Evolutionary conservation across 345 rosid species (phyloP).

Genomic region (Salix udensis): DNA sequence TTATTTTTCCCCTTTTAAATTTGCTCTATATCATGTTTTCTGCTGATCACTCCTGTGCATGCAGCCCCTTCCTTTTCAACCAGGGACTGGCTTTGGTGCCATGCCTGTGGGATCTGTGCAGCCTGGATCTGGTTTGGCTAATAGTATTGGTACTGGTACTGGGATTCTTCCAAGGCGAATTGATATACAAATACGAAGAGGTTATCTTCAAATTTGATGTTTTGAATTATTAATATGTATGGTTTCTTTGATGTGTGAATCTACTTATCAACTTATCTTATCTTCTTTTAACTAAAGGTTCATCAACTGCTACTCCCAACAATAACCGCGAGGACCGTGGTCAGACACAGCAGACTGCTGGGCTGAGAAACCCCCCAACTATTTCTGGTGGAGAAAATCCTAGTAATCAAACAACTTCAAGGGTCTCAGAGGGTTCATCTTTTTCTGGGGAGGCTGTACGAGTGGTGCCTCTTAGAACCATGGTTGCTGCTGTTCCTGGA

Average conservation of each 20-base stretch:
- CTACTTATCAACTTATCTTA: neutral
- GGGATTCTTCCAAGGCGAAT: conserved; percentile 67
- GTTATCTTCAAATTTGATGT: conserved; percentile 25
- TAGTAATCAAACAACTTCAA: conserved; percentile 32
- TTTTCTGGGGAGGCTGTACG: conserved; percentile 53
- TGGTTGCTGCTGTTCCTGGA: conserved; percentile 60
- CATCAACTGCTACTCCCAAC: conserved; percentile 37
- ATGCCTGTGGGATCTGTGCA: conserved; percentile 49
- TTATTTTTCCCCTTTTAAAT: neutral
- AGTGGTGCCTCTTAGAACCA: conserved; percentile 58
- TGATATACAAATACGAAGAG: conserved; percentile 76
- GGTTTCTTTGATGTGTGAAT: neutral
- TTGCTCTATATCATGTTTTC: neutral
- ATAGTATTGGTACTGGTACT: conserved; percentile 43
- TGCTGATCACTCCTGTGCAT: conserved; percentile 24
- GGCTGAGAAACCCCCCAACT: conserved; percentile 29
- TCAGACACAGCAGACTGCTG: conserved; percentile 38
- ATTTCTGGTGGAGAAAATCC: conserved; percentile 36
- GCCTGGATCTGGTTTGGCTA: conserved; percentile 46
- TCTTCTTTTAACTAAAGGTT: conserved; percentile 27
- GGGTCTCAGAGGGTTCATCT: conserved; percentile 41
- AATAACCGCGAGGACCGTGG: conserved; percentile 36
- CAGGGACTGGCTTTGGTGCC: conserved; percentile 49
- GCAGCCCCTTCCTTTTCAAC: conserved; percentile 70
- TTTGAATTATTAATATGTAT: neutral